A percentile compares a stretch with the other conserved stretches of the same genome.
Conservation (phyloP, 805 yeast species). For the Middelhovenomyces tepae region DNA sequence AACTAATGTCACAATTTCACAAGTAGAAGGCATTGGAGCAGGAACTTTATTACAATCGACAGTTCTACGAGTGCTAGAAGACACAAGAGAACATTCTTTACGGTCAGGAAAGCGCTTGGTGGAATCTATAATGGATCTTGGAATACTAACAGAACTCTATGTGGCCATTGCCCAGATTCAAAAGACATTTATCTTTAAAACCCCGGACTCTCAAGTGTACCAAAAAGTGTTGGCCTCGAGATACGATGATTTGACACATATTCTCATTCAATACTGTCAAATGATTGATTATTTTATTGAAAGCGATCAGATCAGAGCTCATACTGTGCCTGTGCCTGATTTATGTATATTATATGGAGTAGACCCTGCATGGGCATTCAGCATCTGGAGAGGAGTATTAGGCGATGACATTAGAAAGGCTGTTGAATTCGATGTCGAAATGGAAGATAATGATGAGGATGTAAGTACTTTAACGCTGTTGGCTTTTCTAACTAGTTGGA, state of each 20-base stretch:
- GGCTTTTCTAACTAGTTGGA: conserved; percentile 33
- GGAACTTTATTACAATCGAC: conserved; percentile 48
- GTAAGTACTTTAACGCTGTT: conserved; percentile 29
- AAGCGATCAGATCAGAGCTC: conserved; percentile 14
- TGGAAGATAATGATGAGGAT: conserved; percentile 52
- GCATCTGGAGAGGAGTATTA: conserved; percentile 52
- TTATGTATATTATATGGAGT: conserved; percentile 24
- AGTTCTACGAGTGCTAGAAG: conserved; percentile 52
- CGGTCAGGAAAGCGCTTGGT: conserved; percentile 46
- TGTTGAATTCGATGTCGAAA: conserved; percentile 18
- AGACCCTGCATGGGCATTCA: conserved; percentile 55
- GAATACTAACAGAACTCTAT: conserved; percentile 53
- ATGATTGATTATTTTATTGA: conserved; percentile 45
- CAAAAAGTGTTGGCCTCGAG: conserved; percentile 64
- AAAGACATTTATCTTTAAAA: conserved; percentile 32
- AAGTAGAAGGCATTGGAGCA: conserved; percentile 56
- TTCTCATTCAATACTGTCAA: conserved; percentile 58
- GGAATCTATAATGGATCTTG: conserved; percentile 32
- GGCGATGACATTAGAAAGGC: conserved; percentile 26
- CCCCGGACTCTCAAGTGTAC: conserved; percentile 32
- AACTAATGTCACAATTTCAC: conserved; percentile 56
- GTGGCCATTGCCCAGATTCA: conserved; percentile 47
- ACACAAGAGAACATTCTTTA: conserved; percentile 40
- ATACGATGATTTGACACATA: conserved; percentile 60
- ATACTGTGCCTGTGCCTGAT: conserved; percentile 13